Evolutionary conservation across 139 green algal genomes (phyloP).

Genomic region (Parachlorella kessleri): DNA sequence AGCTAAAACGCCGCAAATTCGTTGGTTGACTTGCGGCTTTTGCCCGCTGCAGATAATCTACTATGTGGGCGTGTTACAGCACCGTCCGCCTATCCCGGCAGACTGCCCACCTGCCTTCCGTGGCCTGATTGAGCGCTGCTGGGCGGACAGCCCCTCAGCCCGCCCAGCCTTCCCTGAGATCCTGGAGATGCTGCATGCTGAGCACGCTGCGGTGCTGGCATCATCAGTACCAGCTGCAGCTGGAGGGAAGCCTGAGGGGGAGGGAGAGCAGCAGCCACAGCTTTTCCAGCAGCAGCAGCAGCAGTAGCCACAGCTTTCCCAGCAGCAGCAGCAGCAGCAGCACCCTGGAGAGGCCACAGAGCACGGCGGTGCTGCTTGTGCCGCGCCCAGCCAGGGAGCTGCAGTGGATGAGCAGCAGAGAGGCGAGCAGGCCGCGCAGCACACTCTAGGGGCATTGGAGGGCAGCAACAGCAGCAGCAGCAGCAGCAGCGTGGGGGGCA

Average conservation of each 20-base stretch:
- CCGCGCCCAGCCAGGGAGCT: too few species aligned
- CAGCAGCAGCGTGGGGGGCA: too few species aligned
- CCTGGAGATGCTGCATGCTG: slow-evolving; percentile 28
- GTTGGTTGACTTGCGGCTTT: background rate
- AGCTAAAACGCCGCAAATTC: background rate
- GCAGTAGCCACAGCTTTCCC: background rate
- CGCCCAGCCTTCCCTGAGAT: slow-evolving; percentile 64
- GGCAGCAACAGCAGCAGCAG: too few species aligned
- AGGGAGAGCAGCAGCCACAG: background rate
- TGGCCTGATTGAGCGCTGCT: slow-evolving; percentile 51
- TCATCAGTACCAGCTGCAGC: background rate
- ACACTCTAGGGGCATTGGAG: too few species aligned
- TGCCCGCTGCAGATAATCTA: background rate
- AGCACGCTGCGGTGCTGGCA: slow-evolving; percentile 5
- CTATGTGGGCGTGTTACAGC: background rate
- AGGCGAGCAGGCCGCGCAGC: too few species aligned
- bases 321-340: background rate
- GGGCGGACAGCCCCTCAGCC: slow-evolving; percentile 52
- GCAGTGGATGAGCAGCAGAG: too few species aligned
- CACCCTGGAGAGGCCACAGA: background rate
- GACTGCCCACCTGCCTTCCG: background rate
- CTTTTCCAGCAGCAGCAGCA: background rate
- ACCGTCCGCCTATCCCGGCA: background rate
- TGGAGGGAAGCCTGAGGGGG: background rate
- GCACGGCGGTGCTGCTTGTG: too few species aligned